Base-by-base conservation (phyloP, 2,329 filamentous ascomycete genomes). In the Kalaharituber pfeilii region DNA sequence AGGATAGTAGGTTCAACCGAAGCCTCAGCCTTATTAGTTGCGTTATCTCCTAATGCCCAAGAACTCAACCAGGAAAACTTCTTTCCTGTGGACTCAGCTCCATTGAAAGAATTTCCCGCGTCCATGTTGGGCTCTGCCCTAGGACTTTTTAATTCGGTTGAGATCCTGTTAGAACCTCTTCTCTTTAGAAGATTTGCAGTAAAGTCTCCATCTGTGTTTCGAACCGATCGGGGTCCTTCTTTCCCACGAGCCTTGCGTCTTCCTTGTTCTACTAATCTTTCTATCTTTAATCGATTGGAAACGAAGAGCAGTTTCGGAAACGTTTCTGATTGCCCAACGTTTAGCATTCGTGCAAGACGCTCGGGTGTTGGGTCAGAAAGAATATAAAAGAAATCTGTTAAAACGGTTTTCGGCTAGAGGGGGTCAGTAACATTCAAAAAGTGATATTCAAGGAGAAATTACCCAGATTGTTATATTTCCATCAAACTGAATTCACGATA, bases 281-380 rank as follows among this genome's bases (percentile, higher is more conserved):
- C 91, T 7, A 95, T 73, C 63, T 85, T 86, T 61, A 95, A 77
- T 51, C 91, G 72, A 66, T 98, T 98, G 24, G 76, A 78, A 56
- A 96, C 79, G 65, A 96, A 98, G 65, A 91, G 85, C 51, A 98
- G 73, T 66, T 91, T 94, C 0, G 91, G 86, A 66, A 93, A 98
- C 1, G 84, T 79, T 59, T 84, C 87, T 67, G 91, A 84, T 67
- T 93, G 84, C 20, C 91, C 91, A 55, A 86, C 83, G 58, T 87
- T 83, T 13, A 98, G 77, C 89, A 96, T 95, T 33, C 83, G 76
- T 5, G 84, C 86, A 9, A 98, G 71, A 3, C 87, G 75, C 50
- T 80, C 72, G 2, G 81, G 72, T 42, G 79, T 81, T 0, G 91
- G 91, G 65, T 98, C 91, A 0, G 81, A 80, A 1, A 98, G 75